Evolutionary conservation across 805 yeast genomes (phyloP).

Genomic region (Zygosaccharomyces rouxii): DNA sequence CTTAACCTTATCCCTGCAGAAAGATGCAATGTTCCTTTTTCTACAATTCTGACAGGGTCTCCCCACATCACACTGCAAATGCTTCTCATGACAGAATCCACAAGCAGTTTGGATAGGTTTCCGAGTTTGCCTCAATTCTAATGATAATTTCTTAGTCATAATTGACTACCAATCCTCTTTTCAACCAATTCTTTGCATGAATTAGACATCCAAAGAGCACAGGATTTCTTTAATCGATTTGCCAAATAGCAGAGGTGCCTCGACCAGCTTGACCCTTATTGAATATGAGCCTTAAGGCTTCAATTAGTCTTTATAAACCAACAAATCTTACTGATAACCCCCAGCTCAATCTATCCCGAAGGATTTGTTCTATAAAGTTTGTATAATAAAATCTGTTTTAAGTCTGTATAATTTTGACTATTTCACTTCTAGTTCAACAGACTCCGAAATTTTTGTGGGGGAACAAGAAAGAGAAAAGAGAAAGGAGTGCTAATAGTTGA

Average conservation of each 20-base stretch:
- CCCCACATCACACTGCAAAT: conserved; percentile 60
- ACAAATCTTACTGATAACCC: background rate
- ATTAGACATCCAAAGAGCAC: background rate
- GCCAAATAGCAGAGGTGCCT: too few species aligned
- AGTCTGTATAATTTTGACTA: background rate
- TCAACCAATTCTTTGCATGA: background rate
- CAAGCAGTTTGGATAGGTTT: conserved; percentile 69
- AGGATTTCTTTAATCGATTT: background rate
- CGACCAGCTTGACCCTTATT: too few species aligned
- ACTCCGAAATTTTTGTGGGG: background rate
- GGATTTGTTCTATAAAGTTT: background rate
- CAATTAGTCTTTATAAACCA: background rate
- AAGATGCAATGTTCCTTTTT: conserved; percentile 52
- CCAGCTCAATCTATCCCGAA: background rate
- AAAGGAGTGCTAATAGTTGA: conserved; percentile 44
- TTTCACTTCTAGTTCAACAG: background rate
- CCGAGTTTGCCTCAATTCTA: conserved; percentile 48
- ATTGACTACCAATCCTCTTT: background rate
- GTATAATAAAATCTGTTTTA: background rate
- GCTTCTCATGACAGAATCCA: conserved; percentile 66
- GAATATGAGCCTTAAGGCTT: background rate
- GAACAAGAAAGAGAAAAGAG: background rate
- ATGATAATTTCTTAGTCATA: conserved; percentile 62
- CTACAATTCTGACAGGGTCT: conserved; percentile 71
- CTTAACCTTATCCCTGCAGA: conserved; percentile 56